Evolutionary conservation across 139 green algal species (phyloP).

Genomic region (Picochlorum sp.): DNA sequence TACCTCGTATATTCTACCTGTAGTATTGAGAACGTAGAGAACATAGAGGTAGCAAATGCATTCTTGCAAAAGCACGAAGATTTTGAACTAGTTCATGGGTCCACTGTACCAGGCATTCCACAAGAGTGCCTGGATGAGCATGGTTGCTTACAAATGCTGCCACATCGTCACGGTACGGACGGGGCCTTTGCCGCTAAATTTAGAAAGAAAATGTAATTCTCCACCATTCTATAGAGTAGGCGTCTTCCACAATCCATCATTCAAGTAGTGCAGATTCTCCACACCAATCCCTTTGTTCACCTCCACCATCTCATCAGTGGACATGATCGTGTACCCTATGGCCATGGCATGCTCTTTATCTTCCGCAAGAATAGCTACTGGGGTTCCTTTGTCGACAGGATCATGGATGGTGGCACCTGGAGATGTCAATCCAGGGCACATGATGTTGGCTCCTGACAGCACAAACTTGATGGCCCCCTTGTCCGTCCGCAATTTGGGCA

Average conservation of each 20-base stretch:
- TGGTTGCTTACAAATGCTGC: constrained; percentile 56
- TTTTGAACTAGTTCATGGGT: neutral
- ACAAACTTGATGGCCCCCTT: constrained; percentile 98
- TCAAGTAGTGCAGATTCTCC: constrained; percentile 88
- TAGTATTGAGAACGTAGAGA: constrained; percentile 57
- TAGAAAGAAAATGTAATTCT: constrained; percentile 9
- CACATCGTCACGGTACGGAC: constrained; percentile 72
- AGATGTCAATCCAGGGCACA: constrained; percentile 95
- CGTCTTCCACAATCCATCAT: constrained; percentile 91
- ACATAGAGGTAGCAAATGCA: constrained; percentile 30
- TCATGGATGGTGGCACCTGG: constrained; percentile 88
- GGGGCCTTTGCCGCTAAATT: constrained; percentile 76
- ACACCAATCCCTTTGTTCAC: constrained; percentile 92
- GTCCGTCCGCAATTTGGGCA: constrained; percentile 74
- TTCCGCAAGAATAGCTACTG: constrained; percentile 81
- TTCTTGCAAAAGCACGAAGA: neutral
- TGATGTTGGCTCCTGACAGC: constrained; percentile 95
- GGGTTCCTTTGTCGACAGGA: constrained; percentile 59
- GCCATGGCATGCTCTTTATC: constrained; percentile 89
- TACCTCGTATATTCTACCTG: constrained; percentile 88
- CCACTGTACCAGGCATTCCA: neutral
- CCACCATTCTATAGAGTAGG: neutral
- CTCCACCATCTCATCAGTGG: constrained; percentile 54
- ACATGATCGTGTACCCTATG: constrained; percentile 87
- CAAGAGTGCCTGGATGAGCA: constrained; percentile 31